Evolutionary conservation across 495 filamentous ascomycete species (phyloP).

Genomic region (Venustampulla echinocandica): DNA sequence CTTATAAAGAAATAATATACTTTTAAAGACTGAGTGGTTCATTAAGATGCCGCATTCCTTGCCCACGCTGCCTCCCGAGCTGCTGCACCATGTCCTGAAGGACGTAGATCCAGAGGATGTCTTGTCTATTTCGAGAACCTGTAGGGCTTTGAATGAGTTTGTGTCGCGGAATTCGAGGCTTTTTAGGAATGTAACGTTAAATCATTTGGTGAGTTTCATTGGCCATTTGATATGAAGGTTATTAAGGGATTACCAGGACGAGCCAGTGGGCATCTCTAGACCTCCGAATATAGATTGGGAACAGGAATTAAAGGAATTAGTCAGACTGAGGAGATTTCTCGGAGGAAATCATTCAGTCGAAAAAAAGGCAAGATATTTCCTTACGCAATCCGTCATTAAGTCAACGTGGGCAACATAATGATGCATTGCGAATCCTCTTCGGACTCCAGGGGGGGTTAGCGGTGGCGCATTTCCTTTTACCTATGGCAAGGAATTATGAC

Average conservation of each 20-base stretch:
- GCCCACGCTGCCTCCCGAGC: slow-evolving; percentile 48
- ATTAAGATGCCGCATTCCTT: background rate
- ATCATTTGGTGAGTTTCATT: slow-evolving; percentile 29
- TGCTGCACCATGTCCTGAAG: slow-evolving; percentile 50
- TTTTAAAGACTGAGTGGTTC: background rate
- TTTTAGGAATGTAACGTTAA: slow-evolving; percentile 44
- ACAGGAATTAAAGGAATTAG: slow-evolving; percentile 36
- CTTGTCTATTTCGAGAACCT: slow-evolving; percentile 41
- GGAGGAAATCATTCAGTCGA: slow-evolving; percentile 8
- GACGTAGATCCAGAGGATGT: slow-evolving; percentile 52
- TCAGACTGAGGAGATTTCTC: slow-evolving; percentile 38
- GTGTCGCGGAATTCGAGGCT: slow-evolving; percentile 42
- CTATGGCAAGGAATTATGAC: too few relatives aligned
- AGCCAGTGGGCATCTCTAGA: slow-evolving; percentile 25
- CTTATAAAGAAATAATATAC: too few relatives aligned
- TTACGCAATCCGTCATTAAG: too few relatives aligned
- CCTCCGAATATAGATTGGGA: slow-evolving; percentile 36
- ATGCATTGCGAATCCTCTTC: too few relatives aligned
- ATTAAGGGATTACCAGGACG: slow-evolving; percentile 28
- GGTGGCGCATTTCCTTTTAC: too few relatives aligned
- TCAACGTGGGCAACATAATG: too few relatives aligned
- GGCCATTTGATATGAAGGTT: background rate
- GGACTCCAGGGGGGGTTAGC: too few relatives aligned
- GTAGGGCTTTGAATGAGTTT: slow-evolving; percentile 39
- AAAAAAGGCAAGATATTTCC: too few relatives aligned